Percentiles rank a stretch among this genome's conserved stretches.
These are phyloP conservation scores for Neurospora cerealis DNA, from an alignment of 495 filamentous ascomycete genomes.

Conservation along the genomic window DNA sequence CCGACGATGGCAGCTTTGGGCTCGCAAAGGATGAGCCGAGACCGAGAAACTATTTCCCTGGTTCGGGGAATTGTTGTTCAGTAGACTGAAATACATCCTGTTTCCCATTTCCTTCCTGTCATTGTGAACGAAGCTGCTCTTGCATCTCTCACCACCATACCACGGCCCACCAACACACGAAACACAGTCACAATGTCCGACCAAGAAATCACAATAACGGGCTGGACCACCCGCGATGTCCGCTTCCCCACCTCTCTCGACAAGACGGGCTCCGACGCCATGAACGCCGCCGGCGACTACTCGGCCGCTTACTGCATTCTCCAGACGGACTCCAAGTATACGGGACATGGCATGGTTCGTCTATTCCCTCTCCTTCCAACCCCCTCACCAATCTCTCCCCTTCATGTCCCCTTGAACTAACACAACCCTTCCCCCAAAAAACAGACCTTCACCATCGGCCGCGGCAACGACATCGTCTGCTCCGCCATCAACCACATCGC, in stretches of 20 bases:
- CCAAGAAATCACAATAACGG: constrained; percentile 65
- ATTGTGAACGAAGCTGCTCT: background rate
- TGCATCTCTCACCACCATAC: background rate
- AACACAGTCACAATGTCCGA: constrained; percentile 21
- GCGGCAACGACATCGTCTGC: constrained; percentile 92
- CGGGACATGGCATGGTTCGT: constrained; percentile 81
- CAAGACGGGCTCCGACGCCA: constrained; percentile 92
- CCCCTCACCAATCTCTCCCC: background rate
- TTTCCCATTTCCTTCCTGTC: constrained; percentile 4
- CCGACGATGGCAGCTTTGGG: background rate
- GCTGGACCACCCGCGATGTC: constrained; percentile 72
- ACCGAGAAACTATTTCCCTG: background rate
- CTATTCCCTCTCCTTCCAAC: background rate
- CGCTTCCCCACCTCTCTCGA: constrained; percentile 91
- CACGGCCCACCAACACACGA: background rate
- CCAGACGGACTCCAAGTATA: constrained; percentile 59
- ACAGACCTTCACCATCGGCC: constrained; percentile 92
- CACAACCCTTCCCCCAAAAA: background rate
- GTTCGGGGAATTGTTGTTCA: background rate
- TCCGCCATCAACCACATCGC: constrained; percentile 68
- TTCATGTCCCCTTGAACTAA: background rate
- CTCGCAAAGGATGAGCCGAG: background rate
- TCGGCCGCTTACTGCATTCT: constrained; percentile 89
- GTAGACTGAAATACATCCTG: background rate
- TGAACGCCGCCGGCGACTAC: constrained; percentile 94